phyloP scores from a whole-genome alignment of 2,329 filamentous ascomycete species.

The Aspergillus flavus region DNA sequence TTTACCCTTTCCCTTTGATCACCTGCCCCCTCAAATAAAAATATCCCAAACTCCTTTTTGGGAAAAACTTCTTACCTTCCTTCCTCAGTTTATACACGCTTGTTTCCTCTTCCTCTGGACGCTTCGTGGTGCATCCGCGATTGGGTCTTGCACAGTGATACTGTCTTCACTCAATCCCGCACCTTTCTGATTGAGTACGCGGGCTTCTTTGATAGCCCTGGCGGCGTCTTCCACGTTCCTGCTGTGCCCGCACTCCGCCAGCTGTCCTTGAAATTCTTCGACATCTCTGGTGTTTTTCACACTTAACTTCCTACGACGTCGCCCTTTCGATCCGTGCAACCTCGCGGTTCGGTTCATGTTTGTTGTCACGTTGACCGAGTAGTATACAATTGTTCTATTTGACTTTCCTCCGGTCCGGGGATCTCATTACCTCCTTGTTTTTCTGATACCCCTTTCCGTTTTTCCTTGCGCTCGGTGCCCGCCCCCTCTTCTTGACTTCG shows the following conservation, averaged over 20 bases:
- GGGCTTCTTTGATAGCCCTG: constrained; percentile 27
- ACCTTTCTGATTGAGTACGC: constrained; percentile 16
- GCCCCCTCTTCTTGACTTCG: constrained; percentile 15
- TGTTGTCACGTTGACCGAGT: background rate
- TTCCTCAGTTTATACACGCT: constrained; percentile 5
- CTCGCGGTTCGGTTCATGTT: constrained; percentile 7
- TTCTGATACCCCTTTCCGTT: constrained; percentile 24
- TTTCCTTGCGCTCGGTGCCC: constrained; percentile 20
- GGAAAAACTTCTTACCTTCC: constrained; percentile 10
- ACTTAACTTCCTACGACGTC: background rate
- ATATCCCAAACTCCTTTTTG: constrained; percentile 15
- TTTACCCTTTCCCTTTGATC: constrained; percentile 3
- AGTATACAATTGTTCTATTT: constrained; percentile 13
- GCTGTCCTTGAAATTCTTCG: constrained; percentile 13
- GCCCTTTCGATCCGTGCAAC: background rate
- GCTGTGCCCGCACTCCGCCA: constrained; percentile 21
- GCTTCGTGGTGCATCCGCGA: background rate
- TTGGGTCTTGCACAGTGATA: constrained; percentile 5
- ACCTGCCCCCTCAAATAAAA: constrained; percentile 5
- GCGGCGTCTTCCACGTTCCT: constrained; percentile 28
- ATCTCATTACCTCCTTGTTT: constrained; percentile 20
- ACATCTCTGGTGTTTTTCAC: constrained; percentile 13
- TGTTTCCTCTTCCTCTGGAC: constrained; percentile 4
- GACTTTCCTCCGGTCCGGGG: constrained; percentile 13
- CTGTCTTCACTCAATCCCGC: constrained; percentile 7